Evolutionary conservation across 495 filamentous ascomycete species (phyloP).

Genomic region (Penicillium canescens): DNA sequence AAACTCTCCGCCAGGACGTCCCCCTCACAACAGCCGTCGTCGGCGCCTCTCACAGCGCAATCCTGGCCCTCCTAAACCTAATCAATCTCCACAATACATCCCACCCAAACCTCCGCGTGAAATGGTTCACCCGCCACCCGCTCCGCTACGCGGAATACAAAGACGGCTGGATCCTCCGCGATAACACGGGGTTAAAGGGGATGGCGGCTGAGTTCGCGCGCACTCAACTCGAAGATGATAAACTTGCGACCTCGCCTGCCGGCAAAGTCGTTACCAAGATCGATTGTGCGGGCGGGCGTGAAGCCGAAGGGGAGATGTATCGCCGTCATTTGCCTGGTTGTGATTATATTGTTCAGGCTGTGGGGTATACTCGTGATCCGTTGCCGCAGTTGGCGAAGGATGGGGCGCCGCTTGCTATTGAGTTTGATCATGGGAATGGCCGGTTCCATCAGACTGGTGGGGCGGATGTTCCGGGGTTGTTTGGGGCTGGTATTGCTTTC

Average conservation of each 20-base stretch:
- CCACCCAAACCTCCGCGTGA: slow-evolving; percentile 54
- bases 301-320: slow-evolving; percentile 38
- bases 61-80: slow-evolving; percentile 61
- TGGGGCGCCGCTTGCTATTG: slow-evolving; percentile 31
- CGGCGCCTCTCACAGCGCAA: slow-evolving; percentile 62
- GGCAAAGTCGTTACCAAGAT: slow-evolving; percentile 52
- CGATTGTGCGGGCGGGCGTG: slow-evolving; percentile 43
- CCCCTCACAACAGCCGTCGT: slow-evolving; percentile 52
- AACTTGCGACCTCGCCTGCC: slow-evolving; percentile 46
- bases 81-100: slow-evolving; percentile 48
- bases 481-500: slow-evolving; percentile 62
- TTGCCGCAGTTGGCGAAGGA: slow-evolving; percentile 43
- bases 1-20: slow-evolving; percentile 34
- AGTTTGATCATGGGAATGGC: slow-evolving; percentile 52
- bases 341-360: slow-evolving; percentile 53
- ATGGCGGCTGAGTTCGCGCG: slow-evolving; percentile 57
- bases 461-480: slow-evolving; percentile 48
- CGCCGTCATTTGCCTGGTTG: slow-evolving; percentile 46
- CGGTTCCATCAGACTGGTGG: slow-evolving; percentile 42
- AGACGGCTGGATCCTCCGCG: slow-evolving; percentile 62
- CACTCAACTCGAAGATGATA: slow-evolving; percentile 53
- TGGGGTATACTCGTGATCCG: slow-evolving; percentile 53
- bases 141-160: slow-evolving; percentile 62
- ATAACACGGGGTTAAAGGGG: slow-evolving; percentile 67
- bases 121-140: slow-evolving; percentile 61